Evolutionary conservation across 192 early-diverging fungal species (phyloP).

Genomic region (Gigaspora rosea): DNA sequence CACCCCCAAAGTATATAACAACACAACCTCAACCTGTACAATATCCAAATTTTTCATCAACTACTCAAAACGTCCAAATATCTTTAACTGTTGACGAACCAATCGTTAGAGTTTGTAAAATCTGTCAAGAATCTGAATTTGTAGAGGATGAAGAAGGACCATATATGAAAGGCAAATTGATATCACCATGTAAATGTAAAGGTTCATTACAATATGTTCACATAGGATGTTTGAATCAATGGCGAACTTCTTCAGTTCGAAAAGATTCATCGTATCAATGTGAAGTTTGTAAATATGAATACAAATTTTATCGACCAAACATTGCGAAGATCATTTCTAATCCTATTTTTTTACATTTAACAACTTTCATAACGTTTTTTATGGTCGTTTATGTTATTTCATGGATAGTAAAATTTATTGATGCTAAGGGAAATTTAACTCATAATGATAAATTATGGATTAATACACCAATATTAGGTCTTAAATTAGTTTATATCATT

Average conservation of each 20-base stretch:
- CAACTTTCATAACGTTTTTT: not conserved
- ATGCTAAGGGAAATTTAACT: not conserved
- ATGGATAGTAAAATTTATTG: not conserved
- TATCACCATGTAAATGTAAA: slow-evolving; percentile 30
- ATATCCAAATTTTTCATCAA: too few species aligned
- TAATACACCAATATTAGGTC: not conserved
- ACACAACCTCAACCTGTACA: too few species aligned
- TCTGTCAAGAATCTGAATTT: slow-evolving; percentile 23
- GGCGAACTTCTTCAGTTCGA: slow-evolving; percentile 6
- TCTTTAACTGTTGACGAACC: too few species aligned
- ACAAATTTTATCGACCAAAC: slow-evolving; percentile 21
- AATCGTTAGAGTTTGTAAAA: slow-evolving; percentile 10
- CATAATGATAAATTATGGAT: not conserved
- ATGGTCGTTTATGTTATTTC: not conserved
- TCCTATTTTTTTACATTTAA: not conserved
- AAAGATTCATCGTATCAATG: slow-evolving; percentile 17
- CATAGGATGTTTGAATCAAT: slow-evolving; percentile 19
- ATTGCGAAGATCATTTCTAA: not conserved
- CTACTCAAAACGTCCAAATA: too few species aligned
- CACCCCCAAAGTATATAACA: too few species aligned
- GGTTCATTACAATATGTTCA: slow-evolving; percentile 29
- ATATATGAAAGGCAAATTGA: not conserved
- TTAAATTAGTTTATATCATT: not conserved
- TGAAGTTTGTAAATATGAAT: slow-evolving; percentile 28
- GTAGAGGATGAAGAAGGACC: not conserved